phyloP scores from a whole-genome alignment of 805 yeast genomes.

The Yarrowia sp. region DNA sequence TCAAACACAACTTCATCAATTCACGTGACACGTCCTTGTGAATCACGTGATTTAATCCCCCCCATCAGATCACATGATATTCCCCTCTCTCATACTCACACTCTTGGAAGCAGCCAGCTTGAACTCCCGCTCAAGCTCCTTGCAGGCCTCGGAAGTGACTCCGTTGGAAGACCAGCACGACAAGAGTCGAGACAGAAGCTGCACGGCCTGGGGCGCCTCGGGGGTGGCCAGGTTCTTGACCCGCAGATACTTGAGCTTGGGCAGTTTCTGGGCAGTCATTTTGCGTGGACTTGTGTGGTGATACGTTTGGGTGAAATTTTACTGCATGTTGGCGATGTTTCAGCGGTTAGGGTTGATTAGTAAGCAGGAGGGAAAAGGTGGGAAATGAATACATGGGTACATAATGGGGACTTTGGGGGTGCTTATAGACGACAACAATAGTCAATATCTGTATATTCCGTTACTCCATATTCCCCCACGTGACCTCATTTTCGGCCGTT shows the following conservation, averaged over 20 bases:
- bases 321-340: slow-evolving; percentile 12
- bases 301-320: slow-evolving; percentile 6
- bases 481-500: background rate
- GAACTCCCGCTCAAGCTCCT: slow-evolving; percentile 68
- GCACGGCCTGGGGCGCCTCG: slow-evolving; percentile 77
- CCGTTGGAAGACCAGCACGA: slow-evolving; percentile 98
- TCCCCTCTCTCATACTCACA: slow-evolving; percentile 45
- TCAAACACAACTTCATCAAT: no score
- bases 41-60: no score
- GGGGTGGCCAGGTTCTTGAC: slow-evolving; percentile 66
- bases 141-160: slow-evolving; percentile 75
- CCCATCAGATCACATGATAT: no score
- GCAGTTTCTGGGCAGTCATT: slow-evolving; percentile 50
- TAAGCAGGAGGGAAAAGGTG: background rate
- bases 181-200: slow-evolving; percentile 77
- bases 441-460: background rate
- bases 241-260: slow-evolving; percentile 76
- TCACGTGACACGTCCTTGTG: no score
- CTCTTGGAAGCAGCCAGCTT: slow-evolving; percentile 70
- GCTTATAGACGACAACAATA: no score
- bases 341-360: slow-evolving; percentile 21
- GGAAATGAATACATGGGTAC: no score
- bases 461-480: background rate
- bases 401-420: no score
- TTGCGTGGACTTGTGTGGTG: slow-evolving; percentile 4